Conservation (phyloP, 768 basidiomycete genomes). For the Amanita subjunquillea region DNA sequence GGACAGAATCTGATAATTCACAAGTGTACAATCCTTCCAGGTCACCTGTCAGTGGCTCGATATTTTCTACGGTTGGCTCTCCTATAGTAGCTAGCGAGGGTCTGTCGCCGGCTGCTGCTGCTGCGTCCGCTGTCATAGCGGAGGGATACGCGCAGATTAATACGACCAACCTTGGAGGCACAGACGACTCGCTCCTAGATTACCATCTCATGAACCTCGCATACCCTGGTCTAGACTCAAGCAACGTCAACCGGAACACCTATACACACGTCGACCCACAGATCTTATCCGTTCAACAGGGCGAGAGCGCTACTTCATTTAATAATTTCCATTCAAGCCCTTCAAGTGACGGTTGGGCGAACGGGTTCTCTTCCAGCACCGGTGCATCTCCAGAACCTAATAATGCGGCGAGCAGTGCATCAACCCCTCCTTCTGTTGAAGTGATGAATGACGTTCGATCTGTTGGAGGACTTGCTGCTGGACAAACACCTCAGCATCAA, state of each 20-base stretch:
- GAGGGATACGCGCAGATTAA: conserved; percentile 64
- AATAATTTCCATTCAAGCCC: conserved; percentile 63
- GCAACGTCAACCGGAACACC: conserved; percentile 31
- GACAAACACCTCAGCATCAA: conserved; percentile 14
- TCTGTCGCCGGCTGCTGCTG: conserved; percentile 53
- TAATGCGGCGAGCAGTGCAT: conserved; percentile 49
- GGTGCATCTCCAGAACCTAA: conserved; percentile 71
- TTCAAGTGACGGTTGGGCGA: conserved; percentile 75
- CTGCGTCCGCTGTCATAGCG: conserved; percentile 59
- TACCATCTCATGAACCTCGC: conserved; percentile 62
- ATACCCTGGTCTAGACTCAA: conserved; percentile 43
- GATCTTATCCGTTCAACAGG: conserved; percentile 37
- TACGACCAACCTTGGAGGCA: conserved; percentile 36
- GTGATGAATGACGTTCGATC: conserved; percentile 16
- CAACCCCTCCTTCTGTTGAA: conserved; percentile 64
- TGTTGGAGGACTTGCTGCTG: not conserved
- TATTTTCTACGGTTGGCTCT: conserved; percentile 12
- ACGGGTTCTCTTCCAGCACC: conserved; percentile 54
- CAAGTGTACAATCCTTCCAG: conserved; percentile 16
- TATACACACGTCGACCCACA: conserved; percentile 92
- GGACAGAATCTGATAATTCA: conserved; percentile 2
- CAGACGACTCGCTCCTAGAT: conserved; percentile 50
- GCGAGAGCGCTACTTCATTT: conserved; percentile 17
- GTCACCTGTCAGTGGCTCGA: conserved; percentile 17
- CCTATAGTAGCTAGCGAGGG: conserved; percentile 27